Evolutionary conservation across 306 rosid species (phyloP).

Genomic region (apple (Malus domestica)): ASM211411v1 NC_041798.1:38947001-38947500

Average conservation of each 20-base stretch:
- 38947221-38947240: neutral
- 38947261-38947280: neutral
- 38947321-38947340: neutral
- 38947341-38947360: neutral
- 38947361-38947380: neutral
- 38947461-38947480: conserved; percentile 7
- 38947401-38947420: conserved; percentile 26
- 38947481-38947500: neutral
- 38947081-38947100: conserved; percentile 25
- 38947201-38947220: neutral
- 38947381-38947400: conserved; percentile 16
- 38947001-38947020: conserved; percentile 18
- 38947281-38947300: neutral
- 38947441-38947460: conserved; percentile 23
- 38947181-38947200: neutral
- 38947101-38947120: conserved; percentile 20
- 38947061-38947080: conserved; percentile 17
- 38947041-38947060: conserved; percentile 28
- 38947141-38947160: conserved; percentile 21
- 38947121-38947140: conserved; percentile 7
- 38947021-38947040: conserved; percentile 20
- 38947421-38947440: conserved; percentile 18
- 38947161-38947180: neutral
- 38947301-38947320: neutral
- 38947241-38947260: neutral